Percentiles rank a stretch among this genome's conserved stretches.
Evolutionary conservation across 2,329 filamentous ascomycete genomes (phyloP).

Genomic region (Sclerotiophoma versabilis): DNA sequence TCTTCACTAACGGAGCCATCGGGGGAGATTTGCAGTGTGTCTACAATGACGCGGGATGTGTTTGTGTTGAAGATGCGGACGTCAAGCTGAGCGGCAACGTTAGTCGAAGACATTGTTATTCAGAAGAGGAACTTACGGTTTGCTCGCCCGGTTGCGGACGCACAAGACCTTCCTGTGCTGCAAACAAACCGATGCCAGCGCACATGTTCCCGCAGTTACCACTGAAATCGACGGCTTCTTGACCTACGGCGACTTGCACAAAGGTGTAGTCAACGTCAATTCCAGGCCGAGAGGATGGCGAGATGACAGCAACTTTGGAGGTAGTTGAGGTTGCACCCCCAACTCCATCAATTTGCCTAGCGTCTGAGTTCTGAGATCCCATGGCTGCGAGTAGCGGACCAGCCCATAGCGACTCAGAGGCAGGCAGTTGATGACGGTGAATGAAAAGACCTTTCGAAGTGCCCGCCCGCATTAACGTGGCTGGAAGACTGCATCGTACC

Average conservation of each 20-base stretch:
- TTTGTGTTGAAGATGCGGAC: slow-evolving; percentile 74
- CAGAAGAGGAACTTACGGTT: slow-evolving; percentile 12
- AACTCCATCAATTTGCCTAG: slow-evolving; percentile 74
- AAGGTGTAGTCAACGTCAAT: slow-evolving; percentile 74
- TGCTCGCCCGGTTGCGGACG: slow-evolving; percentile 34
- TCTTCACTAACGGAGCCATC: slow-evolving; percentile 46
- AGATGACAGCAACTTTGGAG: slow-evolving; percentile 73
- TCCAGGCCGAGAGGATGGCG: slow-evolving; percentile 53
- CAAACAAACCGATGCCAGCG: slow-evolving; percentile 69
- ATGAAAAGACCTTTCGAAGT: slow-evolving; percentile 53
- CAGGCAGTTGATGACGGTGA: slow-evolving; percentile 59
- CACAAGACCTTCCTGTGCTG: slow-evolving; percentile 62
- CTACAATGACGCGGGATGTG: slow-evolving; percentile 66
- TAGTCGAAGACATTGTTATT: neutral
- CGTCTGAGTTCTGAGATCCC: slow-evolving; percentile 70
- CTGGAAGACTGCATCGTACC: slow-evolving; percentile 36
- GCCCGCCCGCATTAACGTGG: slow-evolving; percentile 51
- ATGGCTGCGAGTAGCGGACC: slow-evolving; percentile 65
- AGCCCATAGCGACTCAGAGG: slow-evolving; percentile 55
- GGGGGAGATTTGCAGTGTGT: slow-evolving; percentile 59
- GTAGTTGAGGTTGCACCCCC: slow-evolving; percentile 72
- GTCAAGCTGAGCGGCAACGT: slow-evolving; percentile 23
- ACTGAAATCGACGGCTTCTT: slow-evolving; percentile 68
- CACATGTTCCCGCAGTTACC: slow-evolving; percentile 80
- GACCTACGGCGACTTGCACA: slow-evolving; percentile 69